Evolutionary conservation across 768 basidiomycete genomes (phyloP).

Genomic region (Chalciporus pseudorubinellus): DNA sequence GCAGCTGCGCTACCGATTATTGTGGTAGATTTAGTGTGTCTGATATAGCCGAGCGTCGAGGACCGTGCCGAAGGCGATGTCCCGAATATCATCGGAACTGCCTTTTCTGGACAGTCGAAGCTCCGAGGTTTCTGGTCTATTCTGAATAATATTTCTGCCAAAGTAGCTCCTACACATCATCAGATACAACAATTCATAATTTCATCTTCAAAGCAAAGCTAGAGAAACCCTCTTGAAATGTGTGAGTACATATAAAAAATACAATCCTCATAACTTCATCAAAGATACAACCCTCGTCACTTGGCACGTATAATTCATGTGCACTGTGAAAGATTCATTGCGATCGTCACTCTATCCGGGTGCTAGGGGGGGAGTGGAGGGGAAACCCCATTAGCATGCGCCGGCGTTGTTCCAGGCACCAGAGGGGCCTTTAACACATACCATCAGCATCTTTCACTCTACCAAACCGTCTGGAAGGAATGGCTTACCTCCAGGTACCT

Average conservation of each 20-base stretch:
- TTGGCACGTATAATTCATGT: background rate
- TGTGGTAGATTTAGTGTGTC: no score
- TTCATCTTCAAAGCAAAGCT: background rate
- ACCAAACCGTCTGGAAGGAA: background rate
- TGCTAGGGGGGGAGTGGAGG: background rate
- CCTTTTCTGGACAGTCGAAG: no score
- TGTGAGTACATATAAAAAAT: background rate
- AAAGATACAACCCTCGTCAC: background rate
- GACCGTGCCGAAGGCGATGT: no score
- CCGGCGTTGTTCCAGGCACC: constrained; percentile 61
- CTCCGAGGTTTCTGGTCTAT: no score
- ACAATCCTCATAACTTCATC: background rate
- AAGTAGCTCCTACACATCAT: no score
- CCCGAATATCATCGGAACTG: no score
- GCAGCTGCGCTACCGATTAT: background rate
- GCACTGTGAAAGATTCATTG: background rate
- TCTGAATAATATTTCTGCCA: no score
- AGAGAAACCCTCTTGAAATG: background rate
- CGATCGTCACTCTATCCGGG: background rate
- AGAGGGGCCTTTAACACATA: constrained; percentile 38
- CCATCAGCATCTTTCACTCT: background rate
- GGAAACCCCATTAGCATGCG: constrained; percentile 32
- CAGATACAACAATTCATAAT: no score
- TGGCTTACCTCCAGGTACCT: constrained; percentile 31
- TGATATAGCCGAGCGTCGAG: no score